Evolutionary conservation across 345 rosid genomes (phyloP), one percentile per base, ranked within the genome.

Genomic region (Ailanthus altissimus): DNA sequence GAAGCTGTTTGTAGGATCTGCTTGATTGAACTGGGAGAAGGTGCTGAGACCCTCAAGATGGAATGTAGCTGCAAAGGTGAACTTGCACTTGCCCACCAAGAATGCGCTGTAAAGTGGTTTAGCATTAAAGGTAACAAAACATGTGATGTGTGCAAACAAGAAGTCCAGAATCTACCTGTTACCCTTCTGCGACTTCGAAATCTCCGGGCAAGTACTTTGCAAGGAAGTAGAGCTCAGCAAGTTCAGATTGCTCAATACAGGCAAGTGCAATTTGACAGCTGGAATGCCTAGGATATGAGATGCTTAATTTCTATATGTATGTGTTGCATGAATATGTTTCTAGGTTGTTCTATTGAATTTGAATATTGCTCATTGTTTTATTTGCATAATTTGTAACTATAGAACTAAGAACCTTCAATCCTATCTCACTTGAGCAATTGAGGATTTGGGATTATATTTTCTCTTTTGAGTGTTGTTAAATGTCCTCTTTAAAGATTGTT

Each of bases 21-120:
- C 86, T 72, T 92, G 46, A 73, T 85, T 28, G 99, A 93, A 80
- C 78, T 96, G 18, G 97, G 94, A 72, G 99, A 93, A 89, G 97
- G 92, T 21, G 87, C 83, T 18, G 97, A 92, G 46, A 89, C 97
- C 26, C 89, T 96, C 59, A 96, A 92, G 87, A 93, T 96, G 98
- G 99, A 93, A 83, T 93, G 99, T 80, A 85, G 94, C 87, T 96
- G 99, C 89, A 96, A 84, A 84, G 99, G 98, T 6, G 98, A 90
- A 78, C 83, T 96, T 72, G 97, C 97, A 25, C 89, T 96, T 20
- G 97, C 97, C 32, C 99, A 96, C 81, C 87, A 90, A 85, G 93
- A 91, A 67, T 96, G 98, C 83, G 91, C 94, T 47, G 80, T 96
- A 73, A 96, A 96, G 89, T 96, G 98, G 99, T 96, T 96, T 83